Evolutionary conservation across 2,329 filamentous ascomycete genomes (phyloP).

Genomic region (Gaeumannomyces sp.): DNA sequence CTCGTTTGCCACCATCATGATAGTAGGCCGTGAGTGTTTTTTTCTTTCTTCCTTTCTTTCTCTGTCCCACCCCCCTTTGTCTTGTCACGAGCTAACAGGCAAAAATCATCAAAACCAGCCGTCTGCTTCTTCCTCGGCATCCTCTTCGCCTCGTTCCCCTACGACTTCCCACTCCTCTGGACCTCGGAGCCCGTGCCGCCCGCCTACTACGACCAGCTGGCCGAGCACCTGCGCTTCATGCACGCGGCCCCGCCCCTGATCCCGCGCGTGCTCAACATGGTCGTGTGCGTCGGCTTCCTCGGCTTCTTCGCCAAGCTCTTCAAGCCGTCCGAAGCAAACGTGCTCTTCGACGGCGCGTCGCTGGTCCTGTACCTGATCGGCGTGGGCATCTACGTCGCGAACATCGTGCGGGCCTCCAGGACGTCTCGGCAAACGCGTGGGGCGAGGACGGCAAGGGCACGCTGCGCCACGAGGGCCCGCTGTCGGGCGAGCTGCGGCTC

Average conservation of each 20-base stretch:
- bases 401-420: conserved; percentile 92
- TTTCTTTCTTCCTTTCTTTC: conserved; percentile 11
- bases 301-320: conserved; percentile 95
- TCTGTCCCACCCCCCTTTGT: conserved; percentile 2
- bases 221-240: conserved; percentile 84
- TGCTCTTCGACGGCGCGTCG: conserved; percentile 85
- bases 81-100: not conserved
- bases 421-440: conserved; percentile 69
- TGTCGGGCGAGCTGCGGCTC: conserved; percentile 60
- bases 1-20: conserved; percentile 94
- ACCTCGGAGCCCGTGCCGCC: conserved; percentile 58
- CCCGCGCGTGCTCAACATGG: conserved; percentile 87
- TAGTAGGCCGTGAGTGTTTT: conserved; percentile 75
- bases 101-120: conserved; percentile 39
- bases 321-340: conserved; percentile 86
- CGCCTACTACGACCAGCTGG: conserved; percentile 75
- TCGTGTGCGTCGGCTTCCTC: conserved; percentile 77
- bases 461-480: conserved; percentile 31
- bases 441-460: conserved; percentile 32
- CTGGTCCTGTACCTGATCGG: conserved; percentile 80
- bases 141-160: conserved; percentile 92
- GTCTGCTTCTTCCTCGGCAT: conserved; percentile 98
- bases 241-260: conserved; percentile 90
- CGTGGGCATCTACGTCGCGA: conserved; percentile 87
- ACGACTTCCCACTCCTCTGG: conserved; percentile 88